phyloP scores from a whole-genome alignment of 208 protist genomes.

The Zelonia costaricensis region DNA sequence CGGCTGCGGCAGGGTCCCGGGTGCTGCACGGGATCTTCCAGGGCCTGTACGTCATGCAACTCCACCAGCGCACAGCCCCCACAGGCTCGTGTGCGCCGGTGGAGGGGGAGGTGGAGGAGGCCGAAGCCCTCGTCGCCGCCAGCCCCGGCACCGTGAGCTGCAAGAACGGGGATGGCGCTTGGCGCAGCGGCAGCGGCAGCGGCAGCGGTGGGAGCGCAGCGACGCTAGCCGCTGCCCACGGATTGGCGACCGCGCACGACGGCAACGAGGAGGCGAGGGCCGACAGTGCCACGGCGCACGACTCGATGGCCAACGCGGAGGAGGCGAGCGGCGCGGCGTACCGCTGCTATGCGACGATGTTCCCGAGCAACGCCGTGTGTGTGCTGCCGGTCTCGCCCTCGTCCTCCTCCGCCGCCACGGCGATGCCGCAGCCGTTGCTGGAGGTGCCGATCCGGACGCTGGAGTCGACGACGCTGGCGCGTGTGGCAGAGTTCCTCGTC shows the following conservation, averaged over 20 bases:
- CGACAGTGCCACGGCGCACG: too few relatives aligned
- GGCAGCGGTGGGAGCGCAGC: too few relatives aligned
- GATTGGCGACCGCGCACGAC: too few relatives aligned
- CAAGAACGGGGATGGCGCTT: neutral
- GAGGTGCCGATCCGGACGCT: slow-evolving; percentile 36
- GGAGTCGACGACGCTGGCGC: slow-evolving; percentile 35
- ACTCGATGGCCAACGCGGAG: too few relatives aligned
- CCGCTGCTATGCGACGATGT: slow-evolving; percentile 23
- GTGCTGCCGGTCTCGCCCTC: slow-evolving; percentile 3
- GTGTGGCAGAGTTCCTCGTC: slow-evolving; percentile 48
- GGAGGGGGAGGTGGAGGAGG: neutral
- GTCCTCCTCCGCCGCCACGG: neutral
- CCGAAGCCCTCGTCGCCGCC: neutral
- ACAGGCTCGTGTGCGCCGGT: neutral
- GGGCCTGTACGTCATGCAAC: slow-evolving; percentile 35
- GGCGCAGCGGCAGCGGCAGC: neutral
- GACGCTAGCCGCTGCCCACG: too few relatives aligned
- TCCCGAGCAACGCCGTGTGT: slow-evolving; percentile 11
- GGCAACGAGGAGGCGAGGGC: too few relatives aligned
- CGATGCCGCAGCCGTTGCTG: slow-evolving; percentile 14
- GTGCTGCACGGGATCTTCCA: slow-evolving; percentile 61
- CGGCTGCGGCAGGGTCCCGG: slow-evolving; percentile 47
- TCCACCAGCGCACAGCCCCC: slow-evolving; percentile 10
- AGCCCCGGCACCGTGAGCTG: neutral
- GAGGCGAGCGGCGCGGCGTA: slow-evolving; percentile 4